Evolutionary conservation across 2,329 filamentous ascomycete species (phyloP), one percentile per base, ranked within the genome.

Genomic region (Eutypella sp.): DNA sequence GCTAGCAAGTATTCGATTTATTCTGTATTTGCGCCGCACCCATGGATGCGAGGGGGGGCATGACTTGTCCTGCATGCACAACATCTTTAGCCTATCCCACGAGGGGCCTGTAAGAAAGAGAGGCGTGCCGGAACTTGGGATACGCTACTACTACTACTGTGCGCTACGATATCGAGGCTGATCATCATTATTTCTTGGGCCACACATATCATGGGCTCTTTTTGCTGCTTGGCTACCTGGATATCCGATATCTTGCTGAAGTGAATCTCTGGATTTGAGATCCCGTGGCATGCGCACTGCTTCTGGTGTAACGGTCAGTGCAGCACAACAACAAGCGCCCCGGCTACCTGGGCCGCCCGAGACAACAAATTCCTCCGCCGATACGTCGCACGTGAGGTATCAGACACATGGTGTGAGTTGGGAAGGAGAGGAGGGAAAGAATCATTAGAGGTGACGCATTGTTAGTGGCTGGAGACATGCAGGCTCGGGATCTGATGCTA

Each of bases 401-500:
- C 20, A 22, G 36, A 6, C 36, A 39, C 41, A 9, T 29, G 33
- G 29, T 42, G 36, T 39, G 49, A 43, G 31, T 42, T 40, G 33
- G 31, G 36, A 45, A 44, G 49, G 46, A 47, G 46, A 49, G 48
- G 42, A 48, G 44, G n/a, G n/a, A n/a, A n/a, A n/a, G n/a, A n/a
- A n/a, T n/a, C 33, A 49, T 34, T 44, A 50, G 39, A 45, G 48
- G 47, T 48, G 50, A 44, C 48, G 50, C 41, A 47, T 47, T 36
- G 51, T 34, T 44, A 41, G 41, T 49, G 43, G 41, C 34, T 48
- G 41, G 5, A 39, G 44, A 44, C 46, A 52, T 54, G 53, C 49
- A 54, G 53, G 51, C 45, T 48, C 46, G 49, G 49, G 46, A 47
- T 36, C 42, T 42, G 49, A 53, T 54, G 46, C 47, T 50, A 53